Evolutionary conservation across 306 rosid genomes (phyloP), one percentile per base, ranked within the genome.

Genomic region (Medicago ruthenica): DNA sequence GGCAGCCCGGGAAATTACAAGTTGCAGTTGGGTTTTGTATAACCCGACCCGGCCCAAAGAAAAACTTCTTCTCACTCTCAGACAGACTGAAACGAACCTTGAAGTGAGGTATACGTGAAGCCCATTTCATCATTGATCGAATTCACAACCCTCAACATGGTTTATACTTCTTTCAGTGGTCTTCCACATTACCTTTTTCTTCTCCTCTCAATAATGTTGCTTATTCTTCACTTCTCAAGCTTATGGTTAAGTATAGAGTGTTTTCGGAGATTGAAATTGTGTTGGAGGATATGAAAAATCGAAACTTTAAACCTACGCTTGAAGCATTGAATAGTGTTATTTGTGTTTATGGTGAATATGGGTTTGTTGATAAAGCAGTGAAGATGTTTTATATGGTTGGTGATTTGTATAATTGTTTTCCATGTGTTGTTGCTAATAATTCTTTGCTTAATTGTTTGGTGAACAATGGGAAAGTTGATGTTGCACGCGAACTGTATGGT

Each of bases 121-220:
- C 89, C 79, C 93, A 93, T 81, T 91, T 89, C 74, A 88, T 93
- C 47, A 77, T 93, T 12, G 98, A 93, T 78, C 84, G 91, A 72
- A 12, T 89, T 2, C 74, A 83, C 48, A 79, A 81, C 36, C 86
- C 86, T 0, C 90, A 87, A 65, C 75, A 85, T 62, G 97, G 90
- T 62, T 42, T 93, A 63, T 88, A 83, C 86, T 91, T 93, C 76
- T 90, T 93, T 14, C 71, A 86, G 42, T 93, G 97, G 98, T 90
- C 90, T 42, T 83, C 82, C 0, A 75, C 72, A 24, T 83, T 78
- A 57, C 82, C 95, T 57, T 80, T 78, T 70, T 82, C 85, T 66
- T 24, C 79, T 64, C 80, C 89, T 40, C 86, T 84, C 7, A 58
- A 85, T 73, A 89, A 71, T 18, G 24, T 58, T 42, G 90, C 98